Conservation (phyloP, 2,329 filamentous ascomycete species). For the Orbilia javanica region DNA sequence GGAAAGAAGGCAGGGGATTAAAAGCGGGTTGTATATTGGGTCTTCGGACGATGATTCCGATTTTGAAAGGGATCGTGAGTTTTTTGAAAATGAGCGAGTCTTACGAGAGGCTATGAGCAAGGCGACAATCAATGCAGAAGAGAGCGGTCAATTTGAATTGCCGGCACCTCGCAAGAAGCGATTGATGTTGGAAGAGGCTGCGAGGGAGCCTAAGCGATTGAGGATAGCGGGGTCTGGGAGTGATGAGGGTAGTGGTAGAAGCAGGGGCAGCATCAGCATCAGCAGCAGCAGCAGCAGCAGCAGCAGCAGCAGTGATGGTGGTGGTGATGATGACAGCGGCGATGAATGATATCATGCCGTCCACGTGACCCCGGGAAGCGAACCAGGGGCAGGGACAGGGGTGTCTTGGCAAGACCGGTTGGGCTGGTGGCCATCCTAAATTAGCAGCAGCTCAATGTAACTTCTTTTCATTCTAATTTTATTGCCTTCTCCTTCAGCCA, state of each 20-base stretch:
- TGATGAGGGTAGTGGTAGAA: not conserved
- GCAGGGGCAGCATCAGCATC: too few species aligned
- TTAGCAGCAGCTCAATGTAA: constrained; percentile 44
- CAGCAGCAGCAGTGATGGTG: not conserved
- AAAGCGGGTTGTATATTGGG: constrained; percentile 84
- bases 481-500: constrained; percentile 23
- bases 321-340: not conserved
- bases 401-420: constrained; percentile 12
- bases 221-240: not conserved
- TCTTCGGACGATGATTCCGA: constrained; percentile 86
- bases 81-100: constrained; percentile 60
- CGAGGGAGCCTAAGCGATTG: constrained; percentile 11
- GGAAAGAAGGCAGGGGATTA: constrained; percentile 83
- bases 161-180: not conserved
- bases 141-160: not conserved
- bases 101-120: constrained; percentile 27
- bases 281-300: too few species aligned
- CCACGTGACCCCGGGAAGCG: not conserved
- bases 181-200: not conserved
- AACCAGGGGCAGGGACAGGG: constrained; percentile 1
- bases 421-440: constrained; percentile 22
- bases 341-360: not conserved
- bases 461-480: constrained; percentile 6
- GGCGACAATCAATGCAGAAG: constrained; percentile 20
- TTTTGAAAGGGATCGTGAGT: constrained; percentile 58